phyloP scores from a whole-genome alignment of 2,329 filamentous ascomycete species.

The Ophidiomyces ophidiicola region DNA sequence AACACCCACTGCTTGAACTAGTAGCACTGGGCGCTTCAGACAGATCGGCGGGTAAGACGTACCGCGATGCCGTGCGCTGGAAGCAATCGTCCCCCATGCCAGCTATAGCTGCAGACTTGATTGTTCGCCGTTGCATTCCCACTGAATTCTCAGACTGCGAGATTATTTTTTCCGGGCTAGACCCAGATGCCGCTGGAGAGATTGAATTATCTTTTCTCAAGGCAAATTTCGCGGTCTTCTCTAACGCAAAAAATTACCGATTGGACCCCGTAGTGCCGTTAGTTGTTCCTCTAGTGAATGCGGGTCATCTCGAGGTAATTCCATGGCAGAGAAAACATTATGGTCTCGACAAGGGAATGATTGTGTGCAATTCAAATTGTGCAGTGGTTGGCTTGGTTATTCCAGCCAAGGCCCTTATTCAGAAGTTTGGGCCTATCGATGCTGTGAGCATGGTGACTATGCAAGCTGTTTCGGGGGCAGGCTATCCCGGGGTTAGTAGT shows the following conservation, averaged over 20 bases:
- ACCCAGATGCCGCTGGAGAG: slow-evolving; percentile 7
- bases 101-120: slow-evolving; percentile 58
- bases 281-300: slow-evolving; percentile 89
- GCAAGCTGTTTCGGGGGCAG: slow-evolving; percentile 15
- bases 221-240: slow-evolving; percentile 7
- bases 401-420: slow-evolving; percentile 11
- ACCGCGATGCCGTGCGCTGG: slow-evolving; percentile 87
- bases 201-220: slow-evolving; percentile 38
- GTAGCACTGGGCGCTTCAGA: slow-evolving; percentile 81
- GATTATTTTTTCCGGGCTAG: slow-evolving; percentile 10
- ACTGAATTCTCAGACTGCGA: slow-evolving; percentile 58
- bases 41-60: slow-evolving; percentile 80
- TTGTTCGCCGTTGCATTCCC: slow-evolving; percentile 73
- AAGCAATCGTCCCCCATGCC: slow-evolving; percentile 81
- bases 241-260: slow-evolving; percentile 33
- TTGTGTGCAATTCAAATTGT: slow-evolving; percentile 35
- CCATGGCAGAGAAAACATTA: slow-evolving; percentile 70
- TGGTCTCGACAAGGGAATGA: slow-evolving; percentile 66
- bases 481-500: slow-evolving; percentile 14
- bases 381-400: slow-evolving; percentile 7
- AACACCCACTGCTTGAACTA: slow-evolving; percentile 75
- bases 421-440: slow-evolving; percentile 15
- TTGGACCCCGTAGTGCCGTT: slow-evolving; percentile 73
- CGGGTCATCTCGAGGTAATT: slow-evolving; percentile 73
- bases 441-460: slow-evolving; percentile 13